Percentiles rank a stretch among this genome's conserved stretches.
These are phyloP conservation scores for Arachis hypogaea DNA, from an alignment of 306 rosid species.

Conservation along the genomic window DNA sequence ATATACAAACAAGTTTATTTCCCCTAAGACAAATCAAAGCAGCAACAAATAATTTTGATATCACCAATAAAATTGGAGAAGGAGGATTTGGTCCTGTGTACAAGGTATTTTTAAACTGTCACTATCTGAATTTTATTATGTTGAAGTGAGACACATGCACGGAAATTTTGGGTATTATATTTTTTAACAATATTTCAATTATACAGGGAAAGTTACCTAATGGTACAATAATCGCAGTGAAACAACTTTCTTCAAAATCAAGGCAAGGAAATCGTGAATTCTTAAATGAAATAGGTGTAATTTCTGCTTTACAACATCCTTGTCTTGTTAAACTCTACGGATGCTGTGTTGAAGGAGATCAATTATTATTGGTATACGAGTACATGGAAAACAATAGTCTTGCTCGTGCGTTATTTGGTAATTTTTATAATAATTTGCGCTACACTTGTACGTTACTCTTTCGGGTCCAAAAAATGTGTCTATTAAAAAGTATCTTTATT, in stretches of 20 bases:
- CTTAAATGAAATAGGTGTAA: conserved; percentile 41
- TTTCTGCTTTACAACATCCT: conserved; percentile 64
- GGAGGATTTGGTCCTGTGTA: conserved; percentile 33
- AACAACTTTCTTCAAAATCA: conserved; percentile 54
- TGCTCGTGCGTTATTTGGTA: conserved; percentile 66
- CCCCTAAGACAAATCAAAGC: neutral
- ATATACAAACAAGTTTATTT: neutral
- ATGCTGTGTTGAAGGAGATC: conserved; percentile 69
- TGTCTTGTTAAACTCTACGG: conserved; percentile 63
- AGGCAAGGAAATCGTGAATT: conserved; percentile 54
- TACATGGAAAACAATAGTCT: conserved; percentile 68
- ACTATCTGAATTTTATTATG: too few species aligned
- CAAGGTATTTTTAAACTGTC: conserved; percentile 21
- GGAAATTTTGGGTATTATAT: neutral
- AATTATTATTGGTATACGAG: conserved; percentile 62
- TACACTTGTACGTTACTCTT: too few species aligned
- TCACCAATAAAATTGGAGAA: conserved; percentile 18
- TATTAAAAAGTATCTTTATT: too few species aligned
- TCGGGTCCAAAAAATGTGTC: too few species aligned
- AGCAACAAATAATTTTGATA: conserved; percentile 12
- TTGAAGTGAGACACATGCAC: too few species aligned
- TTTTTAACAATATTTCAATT: neutral
- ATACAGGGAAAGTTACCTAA: conserved; percentile 45
- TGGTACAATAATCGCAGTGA: conserved; percentile 53
- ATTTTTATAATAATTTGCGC: neutral